Evolutionary conservation across 1,139 yeast species (phyloP).

Genomic region (Debaryomyces sp.): DNA sequence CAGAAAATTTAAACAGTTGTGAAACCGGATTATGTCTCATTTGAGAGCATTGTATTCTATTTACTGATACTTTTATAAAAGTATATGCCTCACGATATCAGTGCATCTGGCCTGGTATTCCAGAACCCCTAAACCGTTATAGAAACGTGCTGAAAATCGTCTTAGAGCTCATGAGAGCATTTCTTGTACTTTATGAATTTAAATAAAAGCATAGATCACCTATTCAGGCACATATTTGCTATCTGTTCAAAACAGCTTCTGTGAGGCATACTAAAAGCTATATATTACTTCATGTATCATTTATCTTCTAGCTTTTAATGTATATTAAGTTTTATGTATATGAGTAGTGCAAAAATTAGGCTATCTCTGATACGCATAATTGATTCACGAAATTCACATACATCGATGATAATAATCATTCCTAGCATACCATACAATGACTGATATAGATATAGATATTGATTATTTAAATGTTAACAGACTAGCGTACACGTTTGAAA

Average conservation of each 20-base stretch:
- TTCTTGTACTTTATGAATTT: neutral
- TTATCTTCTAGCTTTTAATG: neutral
- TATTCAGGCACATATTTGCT: neutral
- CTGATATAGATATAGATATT: constrained; percentile 11
- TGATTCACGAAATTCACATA: neutral
- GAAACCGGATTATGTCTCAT: neutral
- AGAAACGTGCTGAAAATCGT: too few relatives aligned
- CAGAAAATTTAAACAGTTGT: neutral
- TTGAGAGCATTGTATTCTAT: neutral
- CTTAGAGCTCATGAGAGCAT: neutral
- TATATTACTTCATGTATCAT: neutral
- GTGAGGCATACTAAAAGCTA: neutral
- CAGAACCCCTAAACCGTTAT: too few relatives aligned
- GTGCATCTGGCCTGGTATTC: too few relatives aligned
- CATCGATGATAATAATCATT: neutral
- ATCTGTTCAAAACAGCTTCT: neutral
- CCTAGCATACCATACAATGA: neutral
- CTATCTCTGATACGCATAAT: neutral
- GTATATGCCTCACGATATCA: neutral
- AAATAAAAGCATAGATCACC: neutral
- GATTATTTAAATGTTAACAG: constrained; percentile 13
- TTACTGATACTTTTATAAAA: neutral
- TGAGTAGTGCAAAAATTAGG: neutral
- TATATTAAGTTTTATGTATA: neutral
- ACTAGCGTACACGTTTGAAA: constrained; percentile 11